A percentile compares a stretch with the other conserved stretches of the same genome.
phyloP scores from a whole-genome alignment of 2,329 filamentous ascomycete genomes.

The Sclerotinia subarctica region DNA sequence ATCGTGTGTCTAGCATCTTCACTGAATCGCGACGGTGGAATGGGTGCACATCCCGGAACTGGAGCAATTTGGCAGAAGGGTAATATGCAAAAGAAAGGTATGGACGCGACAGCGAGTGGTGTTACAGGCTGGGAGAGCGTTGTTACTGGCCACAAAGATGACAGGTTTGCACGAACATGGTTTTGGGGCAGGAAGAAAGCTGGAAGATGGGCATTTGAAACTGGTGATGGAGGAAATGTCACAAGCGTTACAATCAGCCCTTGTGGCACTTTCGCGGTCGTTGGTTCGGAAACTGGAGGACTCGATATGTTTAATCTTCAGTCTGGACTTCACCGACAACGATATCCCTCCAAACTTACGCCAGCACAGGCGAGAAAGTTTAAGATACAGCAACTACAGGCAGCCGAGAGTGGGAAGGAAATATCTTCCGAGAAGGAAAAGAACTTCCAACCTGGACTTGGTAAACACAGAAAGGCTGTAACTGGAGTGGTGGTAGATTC shows the following conservation, averaged over 20 bases:
- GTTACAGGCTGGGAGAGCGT: slow-evolving; percentile 97
- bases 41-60: slow-evolving; percentile 76
- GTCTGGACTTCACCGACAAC: slow-evolving; percentile 82
- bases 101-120: slow-evolving; percentile 68
- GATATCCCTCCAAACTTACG: slow-evolving; percentile 77
- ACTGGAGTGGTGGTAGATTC: slow-evolving; percentile 86
- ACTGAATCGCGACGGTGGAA: slow-evolving; percentile 90
- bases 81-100: slow-evolving; percentile 53
- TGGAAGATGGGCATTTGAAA: slow-evolving; percentile 88
- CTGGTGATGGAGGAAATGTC: slow-evolving; percentile 77
- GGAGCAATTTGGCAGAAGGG: slow-evolving; percentile 81
- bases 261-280: slow-evolving; percentile 88
- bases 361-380: slow-evolving; percentile 75
- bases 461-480: slow-evolving; percentile 76
- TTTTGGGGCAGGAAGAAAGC: slow-evolving; percentile 95
- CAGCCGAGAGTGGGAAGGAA: slow-evolving; percentile 30
- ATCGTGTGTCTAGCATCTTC: slow-evolving; percentile 91
- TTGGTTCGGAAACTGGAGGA: slow-evolving; percentile 78
- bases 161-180: slow-evolving; percentile 87
- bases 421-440: slow-evolving; percentile 24
- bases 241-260: slow-evolving; percentile 83
- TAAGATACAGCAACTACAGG: slow-evolving; percentile 58
- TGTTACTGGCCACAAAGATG: slow-evolving; percentile 84
- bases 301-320: slow-evolving; percentile 98
- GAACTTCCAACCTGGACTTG: slow-evolving; percentile 46